Evolutionary conservation across 352 stramenopile species (phyloP), one percentile per base, ranked within the genome.

Genomic region (Phytophthora pisi): DNA sequence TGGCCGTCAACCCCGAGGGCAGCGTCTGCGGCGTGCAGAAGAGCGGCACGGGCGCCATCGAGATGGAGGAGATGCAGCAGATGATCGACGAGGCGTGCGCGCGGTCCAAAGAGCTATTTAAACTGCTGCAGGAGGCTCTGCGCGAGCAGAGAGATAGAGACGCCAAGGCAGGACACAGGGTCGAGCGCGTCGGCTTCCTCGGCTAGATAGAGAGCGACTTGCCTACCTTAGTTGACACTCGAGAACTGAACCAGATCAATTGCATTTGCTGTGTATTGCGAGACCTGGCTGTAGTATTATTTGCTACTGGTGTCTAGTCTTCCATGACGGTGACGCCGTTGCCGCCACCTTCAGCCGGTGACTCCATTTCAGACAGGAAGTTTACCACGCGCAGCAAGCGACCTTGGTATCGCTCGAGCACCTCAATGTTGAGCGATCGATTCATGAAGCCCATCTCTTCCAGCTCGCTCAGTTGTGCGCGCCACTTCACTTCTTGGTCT

Each of bases 301-400:
- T 26, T 42, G 34, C 11, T 16, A 16, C 13, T 9, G 5, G 11
- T 42, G 34, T 5, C 65, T 68, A 88, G 20, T 86, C 72, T 51
- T 86, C 70, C 70, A 84, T 81, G 38, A 79, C 70, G 7, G 68
- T 64, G 28, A 85, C 53, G 8, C 53, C 61, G 28, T 47, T 65
- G 24, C 51, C 57, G 42, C 45, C 42, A 45, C 54, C 53, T 56
- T 68, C 53, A 50, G 57, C 42, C 16, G 52, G 23, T 28, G 68
- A 51, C 24, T 52, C 58, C 66, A 92, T 72, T 65, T 94, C 87
- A 8, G 87, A 93, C 51, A 96, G 64, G 52, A 82, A 91, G 47
- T 95, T 95, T 30, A 96, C 86, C 3, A 94, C 87, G n/a, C 87
- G 82, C 28, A 95, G 64, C 55, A 96, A 60, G 1, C 89, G 82